phyloP scores from a whole-genome alignment of 345 rosid species.

The Acer yangbiense region DNA sequence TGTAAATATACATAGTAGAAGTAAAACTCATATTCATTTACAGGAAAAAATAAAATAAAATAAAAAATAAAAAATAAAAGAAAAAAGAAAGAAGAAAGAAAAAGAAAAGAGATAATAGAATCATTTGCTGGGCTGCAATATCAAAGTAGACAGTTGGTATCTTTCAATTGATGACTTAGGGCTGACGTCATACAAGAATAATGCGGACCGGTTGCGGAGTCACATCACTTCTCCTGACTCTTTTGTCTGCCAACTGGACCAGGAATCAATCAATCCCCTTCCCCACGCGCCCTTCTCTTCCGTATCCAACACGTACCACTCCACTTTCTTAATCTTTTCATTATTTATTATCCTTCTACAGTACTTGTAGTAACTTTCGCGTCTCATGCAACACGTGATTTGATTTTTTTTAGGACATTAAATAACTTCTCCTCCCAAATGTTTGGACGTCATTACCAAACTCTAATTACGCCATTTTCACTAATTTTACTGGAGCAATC shows the following conservation, averaged over 20 bases:
- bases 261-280: no score
- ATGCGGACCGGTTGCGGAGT: conserved; percentile 20
- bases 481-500: no score
- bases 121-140: conserved; percentile 2
- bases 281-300: background rate
- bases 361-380: background rate
- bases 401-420: no score
- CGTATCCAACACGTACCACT: background rate
- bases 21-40: no score
- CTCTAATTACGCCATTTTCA: no score
- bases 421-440: no score
- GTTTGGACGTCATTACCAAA: no score
- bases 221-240: conserved; percentile 25
- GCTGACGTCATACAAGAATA: conserved; percentile 12
- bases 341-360: background rate
- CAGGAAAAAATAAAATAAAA: no score
- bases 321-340: background rate
- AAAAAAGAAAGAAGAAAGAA: no score
- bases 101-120: background rate
- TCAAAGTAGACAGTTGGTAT: conserved; percentile 16
- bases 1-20: no score
- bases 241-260: conserved; percentile 15
- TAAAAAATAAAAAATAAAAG: background rate
- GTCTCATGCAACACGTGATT: background rate
- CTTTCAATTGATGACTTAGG: conserved; percentile 13